phyloP scores from a whole-genome alignment of 106 monocot genomes.

The Chionographis japonica region DNA sequence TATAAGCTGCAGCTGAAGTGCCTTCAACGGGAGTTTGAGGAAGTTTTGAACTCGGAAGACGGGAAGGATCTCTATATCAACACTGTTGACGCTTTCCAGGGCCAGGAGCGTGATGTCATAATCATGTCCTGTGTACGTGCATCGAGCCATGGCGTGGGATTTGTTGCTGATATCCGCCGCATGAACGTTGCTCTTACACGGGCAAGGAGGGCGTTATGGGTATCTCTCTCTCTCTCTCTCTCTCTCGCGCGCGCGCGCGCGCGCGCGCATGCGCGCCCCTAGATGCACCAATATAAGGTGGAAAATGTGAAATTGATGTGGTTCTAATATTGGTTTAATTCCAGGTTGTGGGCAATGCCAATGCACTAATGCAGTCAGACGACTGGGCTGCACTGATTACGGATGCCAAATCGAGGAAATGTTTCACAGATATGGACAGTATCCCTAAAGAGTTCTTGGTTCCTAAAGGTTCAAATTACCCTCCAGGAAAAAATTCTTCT shows the following conservation, averaged over 20 bases:
- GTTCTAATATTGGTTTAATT: neutral
- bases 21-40: slow-evolving; percentile 82
- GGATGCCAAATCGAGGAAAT: slow-evolving; percentile 84
- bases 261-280: no score
- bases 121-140: slow-evolving; percentile 99
- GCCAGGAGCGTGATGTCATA: slow-evolving; percentile 94
- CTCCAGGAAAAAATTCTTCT: slow-evolving; percentile 32
- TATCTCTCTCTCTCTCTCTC: slow-evolving; percentile 21
- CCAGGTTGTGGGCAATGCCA: slow-evolving; percentile 96
- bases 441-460: slow-evolving; percentile 82
- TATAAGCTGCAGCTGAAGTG: slow-evolving; percentile 96
- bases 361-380: slow-evolving; percentile 87
- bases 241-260: slow-evolving; percentile 8
- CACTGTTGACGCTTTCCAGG: slow-evolving; percentile 98
- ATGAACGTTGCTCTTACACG: slow-evolving; percentile 98
- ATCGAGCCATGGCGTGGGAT: slow-evolving; percentile 88
- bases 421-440: slow-evolving; percentile 68
- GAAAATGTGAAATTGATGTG: neutral
- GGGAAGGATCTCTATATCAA: slow-evolving; percentile 95
- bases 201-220: slow-evolving; percentile 74
- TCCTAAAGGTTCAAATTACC: slow-evolving; percentile 27
- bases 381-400: slow-evolving; percentile 81
- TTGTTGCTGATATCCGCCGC: slow-evolving; percentile 91
- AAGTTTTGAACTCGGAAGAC: slow-evolving; percentile 78
- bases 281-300: no score